A percentile compares a stretch with the other conserved stretches of the same genome.
These are phyloP conservation scores for Cyclotella atomus DNA, from an alignment of 108 stramenopile species.

Conservation along the genomic window DNA sequence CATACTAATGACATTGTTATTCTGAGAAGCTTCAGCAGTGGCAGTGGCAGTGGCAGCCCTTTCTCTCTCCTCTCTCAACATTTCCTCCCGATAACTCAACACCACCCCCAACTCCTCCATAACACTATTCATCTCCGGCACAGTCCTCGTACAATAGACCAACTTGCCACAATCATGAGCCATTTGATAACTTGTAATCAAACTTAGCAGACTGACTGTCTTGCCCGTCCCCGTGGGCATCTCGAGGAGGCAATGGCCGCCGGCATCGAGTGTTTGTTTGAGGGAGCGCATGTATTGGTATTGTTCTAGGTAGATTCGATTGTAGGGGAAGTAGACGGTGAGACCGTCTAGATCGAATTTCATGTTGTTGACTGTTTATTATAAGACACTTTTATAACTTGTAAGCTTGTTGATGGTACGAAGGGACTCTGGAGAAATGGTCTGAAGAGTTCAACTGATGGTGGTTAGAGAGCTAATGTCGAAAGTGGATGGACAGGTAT, in stretches of 20 bases:
- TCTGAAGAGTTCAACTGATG: too few relatives aligned
- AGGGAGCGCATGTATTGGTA: conserved; percentile 98
- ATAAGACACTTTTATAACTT: too few relatives aligned
- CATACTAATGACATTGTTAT: conserved; percentile 21
- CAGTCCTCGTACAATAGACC: conserved; percentile 99
- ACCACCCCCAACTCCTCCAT: conserved; percentile 97
- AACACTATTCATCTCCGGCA: conserved; percentile 99
- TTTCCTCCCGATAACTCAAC: conserved; percentile 83
- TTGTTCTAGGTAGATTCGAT: conserved; percentile 97
- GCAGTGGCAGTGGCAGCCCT: conserved; percentile 1
- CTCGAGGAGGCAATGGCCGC: conserved; percentile 96
- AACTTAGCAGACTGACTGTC: conserved; percentile 92
- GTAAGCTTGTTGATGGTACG: too few relatives aligned
- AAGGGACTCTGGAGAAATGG: too few relatives aligned
- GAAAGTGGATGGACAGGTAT: too few relatives aligned
- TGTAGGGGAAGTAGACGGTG: conserved; percentile 99
- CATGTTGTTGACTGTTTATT: conserved; percentile 60
- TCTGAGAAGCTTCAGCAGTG: not conserved
- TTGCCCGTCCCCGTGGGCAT: conserved; percentile 98
- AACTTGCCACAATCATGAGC: conserved; percentile 95
- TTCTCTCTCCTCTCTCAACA: conserved; percentile 61
- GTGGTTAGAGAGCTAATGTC: too few relatives aligned
- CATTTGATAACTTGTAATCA: conserved; percentile 97
- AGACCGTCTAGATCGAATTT: conserved; percentile 95
- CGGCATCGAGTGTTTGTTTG: conserved; percentile 96